These are phyloP conservation scores for Naegleria gruberi DNA, from an alignment of 208 protist species.

Conservation along the genomic window DNA sequence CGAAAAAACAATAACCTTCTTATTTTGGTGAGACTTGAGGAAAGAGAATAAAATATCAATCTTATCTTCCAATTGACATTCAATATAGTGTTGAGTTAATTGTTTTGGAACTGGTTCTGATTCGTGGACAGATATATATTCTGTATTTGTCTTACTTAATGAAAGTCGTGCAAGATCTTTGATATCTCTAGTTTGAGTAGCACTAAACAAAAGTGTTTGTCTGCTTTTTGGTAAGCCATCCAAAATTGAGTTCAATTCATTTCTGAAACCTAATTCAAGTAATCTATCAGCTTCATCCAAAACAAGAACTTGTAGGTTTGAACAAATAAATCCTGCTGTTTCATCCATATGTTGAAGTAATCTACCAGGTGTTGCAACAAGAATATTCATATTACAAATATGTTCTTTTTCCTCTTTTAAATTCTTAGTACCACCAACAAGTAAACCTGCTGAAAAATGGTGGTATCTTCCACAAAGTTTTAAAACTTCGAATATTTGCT, in stretches of 20 bases:
- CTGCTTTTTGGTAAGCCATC: slow-evolving; percentile 70
- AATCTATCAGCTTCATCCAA: slow-evolving; percentile 97
- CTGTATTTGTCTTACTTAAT: slow-evolving; percentile 53
- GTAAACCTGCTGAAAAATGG: slow-evolving; percentile 81
- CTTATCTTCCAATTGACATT: slow-evolving; percentile 82
- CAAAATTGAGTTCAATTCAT: slow-evolving; percentile 85
- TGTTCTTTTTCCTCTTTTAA: slow-evolving; percentile 80
- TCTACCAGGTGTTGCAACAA: slow-evolving; percentile 95
- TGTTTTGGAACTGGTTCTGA: slow-evolving; percentile 65
- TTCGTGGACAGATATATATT: slow-evolving; percentile 87
- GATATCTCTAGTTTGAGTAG: slow-evolving; percentile 93
- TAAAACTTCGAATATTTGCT: slow-evolving; percentile 98
- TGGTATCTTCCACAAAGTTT: slow-evolving; percentile 80
- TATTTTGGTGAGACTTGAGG: slow-evolving; percentile 83
- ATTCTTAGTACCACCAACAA: slow-evolving; percentile 94
- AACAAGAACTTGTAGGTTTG: slow-evolving; percentile 90
- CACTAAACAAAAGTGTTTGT: slow-evolving; percentile 99
- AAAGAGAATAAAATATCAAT: slow-evolving; percentile 93
- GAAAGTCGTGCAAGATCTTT: slow-evolving; percentile 79
- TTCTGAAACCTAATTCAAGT: slow-evolving; percentile 94
- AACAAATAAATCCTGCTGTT: slow-evolving; percentile 69
- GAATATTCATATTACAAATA: slow-evolving; percentile 88
- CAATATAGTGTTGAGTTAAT: slow-evolving; percentile 84
- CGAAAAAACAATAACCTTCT: slow-evolving; percentile 96
- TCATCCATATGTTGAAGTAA: slow-evolving; percentile 97